These are phyloP conservation scores for Ustulina deusta DNA, from an alignment of 2,329 filamentous ascomycete species.

Conservation along the genomic window DNA sequence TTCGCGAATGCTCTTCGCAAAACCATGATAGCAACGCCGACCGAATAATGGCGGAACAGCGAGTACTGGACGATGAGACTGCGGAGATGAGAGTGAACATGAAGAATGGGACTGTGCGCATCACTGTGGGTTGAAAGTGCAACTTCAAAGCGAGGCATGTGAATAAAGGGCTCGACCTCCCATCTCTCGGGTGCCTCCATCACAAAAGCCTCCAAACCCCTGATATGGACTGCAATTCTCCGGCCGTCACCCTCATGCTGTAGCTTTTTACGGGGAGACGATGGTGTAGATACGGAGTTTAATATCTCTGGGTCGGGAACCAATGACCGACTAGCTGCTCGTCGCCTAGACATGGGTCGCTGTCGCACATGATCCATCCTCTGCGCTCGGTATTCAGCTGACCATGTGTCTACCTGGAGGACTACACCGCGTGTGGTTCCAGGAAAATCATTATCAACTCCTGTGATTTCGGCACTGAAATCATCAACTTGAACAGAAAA, in stretches of 20 bases:
- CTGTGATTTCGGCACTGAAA: conserved; percentile 90
- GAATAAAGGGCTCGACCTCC: conserved; percentile 87
- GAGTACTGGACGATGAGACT: conserved; percentile 90
- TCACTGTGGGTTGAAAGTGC: conserved; percentile 88
- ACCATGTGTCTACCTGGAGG: conserved; percentile 88
- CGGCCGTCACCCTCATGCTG: conserved; percentile 78
- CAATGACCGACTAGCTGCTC: conserved; percentile 79
- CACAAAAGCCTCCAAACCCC: conserved; percentile 89
- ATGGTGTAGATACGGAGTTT: conserved; percentile 62
- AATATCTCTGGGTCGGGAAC: conserved; percentile 76
- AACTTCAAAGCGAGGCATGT: conserved; percentile 87
- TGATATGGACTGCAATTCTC: conserved; percentile 81
- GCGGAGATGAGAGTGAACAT: conserved; percentile 84
- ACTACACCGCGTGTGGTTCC: conserved; percentile 84
- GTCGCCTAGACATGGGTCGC: conserved; percentile 70
- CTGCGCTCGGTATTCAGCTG: conserved; percentile 88
- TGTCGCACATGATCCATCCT: conserved; percentile 74
- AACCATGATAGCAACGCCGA: conserved; percentile 83
- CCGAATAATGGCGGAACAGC: conserved; percentile 90
- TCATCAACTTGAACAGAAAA: conserved; percentile 88
- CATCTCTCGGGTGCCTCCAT: conserved; percentile 88
- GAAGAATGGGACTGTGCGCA: conserved; percentile 86
- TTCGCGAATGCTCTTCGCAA: conserved; percentile 76
- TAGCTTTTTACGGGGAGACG: conserved; percentile 64
- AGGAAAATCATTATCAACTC: conserved; percentile 86